Evolutionary conservation across 2,329 filamentous ascomycete genomes (phyloP), one percentile per base, ranked within the genome.

Genomic region (Anthostomella pinea): DNA sequence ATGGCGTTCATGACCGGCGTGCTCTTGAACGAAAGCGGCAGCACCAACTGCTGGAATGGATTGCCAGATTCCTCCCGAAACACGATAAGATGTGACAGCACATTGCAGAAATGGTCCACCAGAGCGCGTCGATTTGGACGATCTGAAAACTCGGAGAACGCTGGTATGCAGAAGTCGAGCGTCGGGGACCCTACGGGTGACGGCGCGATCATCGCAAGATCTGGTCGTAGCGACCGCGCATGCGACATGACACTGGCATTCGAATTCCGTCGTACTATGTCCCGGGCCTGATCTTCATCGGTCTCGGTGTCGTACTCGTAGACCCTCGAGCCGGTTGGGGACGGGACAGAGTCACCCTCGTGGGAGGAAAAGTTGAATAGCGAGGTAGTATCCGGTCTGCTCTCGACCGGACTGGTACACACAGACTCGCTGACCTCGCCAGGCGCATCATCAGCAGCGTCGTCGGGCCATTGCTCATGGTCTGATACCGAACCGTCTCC

Each of bases 1-100:
- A 96, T 84, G 8, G 89, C 87, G 54, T 93, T 87, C 59, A 86
- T 85, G 4, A 95, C 72, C 1, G 77, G 72, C 0, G 66, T 65
- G 51, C 75, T 78, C 27, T 56, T 65, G 31, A 72, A 66, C 3
- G 75, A 77, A 24, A 83, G 63, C 2, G 79, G 79, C n/a, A 82
- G 60, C 7, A 82, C 73, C 10, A 81, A 64, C 48, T 80, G 75
- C 46, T 79, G 75, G 50, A 82, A 82, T 0, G 78, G 77, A 43
- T 82, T 82, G 14, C 75, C 77, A 4, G 68, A 67, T 45, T 82
- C 77, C 53, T 82, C 78, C 20, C 77, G 69, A 46, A 82, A 76
- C 14, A 82, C 79, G 27, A 83, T 79, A n/a, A 81, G 64, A 54
- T 81, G 79, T 0, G 77, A 81, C 14, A 83, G 56, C 9, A 79